Percentiles rank a stretch among this genome's conserved stretches.
Conservation (phyloP, 805 yeast genomes). For the Saturnispora quitensis region DNA sequence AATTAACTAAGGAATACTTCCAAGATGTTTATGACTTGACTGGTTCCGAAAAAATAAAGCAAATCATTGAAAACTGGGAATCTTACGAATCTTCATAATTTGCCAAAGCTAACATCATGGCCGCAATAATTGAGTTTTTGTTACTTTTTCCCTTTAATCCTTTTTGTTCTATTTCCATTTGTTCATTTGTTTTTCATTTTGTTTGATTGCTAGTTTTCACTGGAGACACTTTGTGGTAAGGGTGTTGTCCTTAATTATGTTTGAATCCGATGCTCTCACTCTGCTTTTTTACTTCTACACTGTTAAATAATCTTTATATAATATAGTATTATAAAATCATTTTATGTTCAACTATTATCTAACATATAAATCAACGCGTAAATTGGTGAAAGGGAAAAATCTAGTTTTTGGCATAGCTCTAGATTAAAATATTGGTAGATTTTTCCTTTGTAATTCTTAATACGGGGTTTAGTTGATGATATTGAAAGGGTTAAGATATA, state of each 20-base stretch:
- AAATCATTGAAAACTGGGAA: slow-evolving; percentile 93
- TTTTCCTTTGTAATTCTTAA: neutral
- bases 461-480: neutral
- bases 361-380: neutral
- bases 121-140: neutral
- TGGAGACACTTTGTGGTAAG: slow-evolving; percentile 13
- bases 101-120: neutral
- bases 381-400: neutral
- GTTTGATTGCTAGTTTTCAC: neutral
- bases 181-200: slow-evolving; percentile 3
- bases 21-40: slow-evolving; percentile 92
- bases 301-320: slow-evolving; percentile 1
- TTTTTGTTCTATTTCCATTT: neutral
- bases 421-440: neutral
- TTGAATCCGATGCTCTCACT: neutral
- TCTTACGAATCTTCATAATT: slow-evolving; percentile 46
- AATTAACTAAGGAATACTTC: slow-evolving; percentile 93
- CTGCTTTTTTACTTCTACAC: neutral
- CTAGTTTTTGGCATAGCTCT: neutral
- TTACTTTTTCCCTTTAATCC: neutral
- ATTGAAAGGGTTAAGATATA: neutral
- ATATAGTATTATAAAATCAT: neutral
- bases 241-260: neutral
- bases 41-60: slow-evolving; percentile 81
- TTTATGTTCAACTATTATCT: neutral